Evolutionary conservation across 139 green algal genomes (phyloP).

Genomic region (Coccomyxa sp.): DNA sequence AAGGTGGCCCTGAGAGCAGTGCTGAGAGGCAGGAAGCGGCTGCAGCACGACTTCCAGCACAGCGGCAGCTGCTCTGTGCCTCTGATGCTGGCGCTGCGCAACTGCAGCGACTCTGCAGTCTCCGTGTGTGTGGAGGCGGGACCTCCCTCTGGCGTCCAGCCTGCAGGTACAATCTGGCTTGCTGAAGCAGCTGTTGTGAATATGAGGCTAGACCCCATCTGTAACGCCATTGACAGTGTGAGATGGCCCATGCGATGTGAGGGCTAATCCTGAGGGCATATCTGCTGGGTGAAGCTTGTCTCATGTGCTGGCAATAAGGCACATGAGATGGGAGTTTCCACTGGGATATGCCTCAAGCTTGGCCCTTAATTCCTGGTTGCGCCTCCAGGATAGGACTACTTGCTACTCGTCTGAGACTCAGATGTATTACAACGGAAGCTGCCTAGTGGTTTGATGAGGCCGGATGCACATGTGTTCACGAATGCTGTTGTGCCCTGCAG

Average conservation of each 20-base stretch:
- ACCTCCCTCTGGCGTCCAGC: not conserved
- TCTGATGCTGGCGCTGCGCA: conserved; percentile 48
- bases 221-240: not conserved
- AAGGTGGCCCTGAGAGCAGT: conserved; percentile 13
- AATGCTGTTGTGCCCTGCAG: not conserved
- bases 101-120: conserved; percentile 34
- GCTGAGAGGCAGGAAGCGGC: not conserved
- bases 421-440: too few species aligned
- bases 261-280: not conserved
- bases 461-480: not conserved
- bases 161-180: not conserved
- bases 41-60: conserved; percentile 54
- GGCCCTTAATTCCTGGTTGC: not conserved
- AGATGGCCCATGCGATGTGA: not conserved
- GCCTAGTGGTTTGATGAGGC: not conserved
- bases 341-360: not conserved
- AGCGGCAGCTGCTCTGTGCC: conserved; percentile 40
- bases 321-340: not conserved
- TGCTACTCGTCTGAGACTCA: too few species aligned
- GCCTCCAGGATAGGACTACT: not conserved
- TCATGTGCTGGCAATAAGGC: not conserved
- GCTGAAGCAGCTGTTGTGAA: not conserved
- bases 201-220: not conserved
- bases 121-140: conserved; percentile 24
- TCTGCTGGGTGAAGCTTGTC: not conserved